A percentile compares a stretch with the other conserved stretches of the same genome.
Evolutionary conservation across 305 asterid species (phyloP).

Genomic region (Fraxinus floribunda): DNA sequence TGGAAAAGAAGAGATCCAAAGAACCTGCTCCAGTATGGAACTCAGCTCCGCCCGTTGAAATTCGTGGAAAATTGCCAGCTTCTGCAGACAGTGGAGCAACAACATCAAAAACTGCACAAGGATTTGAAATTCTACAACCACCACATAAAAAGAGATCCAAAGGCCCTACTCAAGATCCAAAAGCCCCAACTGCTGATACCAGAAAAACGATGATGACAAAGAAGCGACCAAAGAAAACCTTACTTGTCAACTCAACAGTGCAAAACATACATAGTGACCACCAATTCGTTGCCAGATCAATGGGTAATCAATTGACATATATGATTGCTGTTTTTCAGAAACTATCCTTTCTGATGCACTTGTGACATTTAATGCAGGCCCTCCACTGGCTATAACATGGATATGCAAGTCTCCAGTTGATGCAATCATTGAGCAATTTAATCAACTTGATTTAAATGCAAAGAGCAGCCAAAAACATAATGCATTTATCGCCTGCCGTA

Average conservation of each 20-base stretch:
- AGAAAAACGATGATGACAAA: conserved; percentile 44
- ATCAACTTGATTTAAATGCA: conserved; percentile 55
- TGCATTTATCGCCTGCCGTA: conserved; percentile 35
- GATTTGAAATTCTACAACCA: conserved; percentile 33
- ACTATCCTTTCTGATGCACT: conserved; percentile 23
- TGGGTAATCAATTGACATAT: conserved; percentile 30
- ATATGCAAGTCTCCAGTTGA: conserved; percentile 46
- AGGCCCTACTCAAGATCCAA: conserved; percentile 47
- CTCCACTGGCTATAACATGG: conserved; percentile 53
- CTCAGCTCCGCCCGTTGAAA: conserved; percentile 41
- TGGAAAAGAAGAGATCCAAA: conserved; percentile 56
- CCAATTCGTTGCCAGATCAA: conserved; percentile 29
- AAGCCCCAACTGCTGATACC: conserved; percentile 51
- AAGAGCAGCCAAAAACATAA: conserved; percentile 32
- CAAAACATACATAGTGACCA: conserved; percentile 34
- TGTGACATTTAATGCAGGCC: conserved; percentile 56
- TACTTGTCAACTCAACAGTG: conserved; percentile 36
- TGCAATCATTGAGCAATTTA: conserved; percentile 52
- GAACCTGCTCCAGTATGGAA: conserved; percentile 51
- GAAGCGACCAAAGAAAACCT: conserved; percentile 63
- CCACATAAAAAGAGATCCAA: conserved; percentile 46
- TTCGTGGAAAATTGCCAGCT: conserved; percentile 36
- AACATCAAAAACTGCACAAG: conserved; percentile 33
- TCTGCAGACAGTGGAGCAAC: conserved; percentile 33
- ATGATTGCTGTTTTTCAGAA: conserved; percentile 24